Conservation (phyloP, 208 protist species). For the Phytomonas sp. region DNA sequence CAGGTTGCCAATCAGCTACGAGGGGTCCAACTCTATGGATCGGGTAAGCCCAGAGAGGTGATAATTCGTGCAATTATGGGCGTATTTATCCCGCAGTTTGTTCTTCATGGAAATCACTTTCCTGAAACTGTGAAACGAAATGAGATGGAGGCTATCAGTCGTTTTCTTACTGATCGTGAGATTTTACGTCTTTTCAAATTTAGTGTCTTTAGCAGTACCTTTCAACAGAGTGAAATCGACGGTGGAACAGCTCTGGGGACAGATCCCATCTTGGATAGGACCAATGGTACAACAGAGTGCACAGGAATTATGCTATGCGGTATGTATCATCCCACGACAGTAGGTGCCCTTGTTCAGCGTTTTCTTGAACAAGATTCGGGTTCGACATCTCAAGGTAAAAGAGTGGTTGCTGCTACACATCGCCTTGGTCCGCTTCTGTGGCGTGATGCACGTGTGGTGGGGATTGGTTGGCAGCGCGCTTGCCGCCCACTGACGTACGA, state of each 20-base stretch:
- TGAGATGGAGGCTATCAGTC: background rate
- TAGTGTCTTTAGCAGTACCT: background rate
- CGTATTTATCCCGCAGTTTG: conserved; percentile 31
- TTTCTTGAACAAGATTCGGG: conserved; percentile 1
- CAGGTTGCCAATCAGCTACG: conserved; percentile 61
- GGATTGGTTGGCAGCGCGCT: conserved; percentile 51
- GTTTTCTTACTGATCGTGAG: background rate
- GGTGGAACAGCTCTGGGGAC: background rate
- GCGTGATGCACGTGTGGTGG: conserved; percentile 40
- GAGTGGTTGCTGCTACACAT: conserved; percentile 20
- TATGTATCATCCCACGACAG: conserved; percentile 12
- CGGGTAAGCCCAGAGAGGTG: conserved; percentile 37
- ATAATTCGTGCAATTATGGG: conserved; percentile 63
- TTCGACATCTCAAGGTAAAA: conserved; percentile 12
- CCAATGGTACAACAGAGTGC: background rate
- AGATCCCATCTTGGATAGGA: background rate
- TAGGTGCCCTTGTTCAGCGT: conserved; percentile 11
- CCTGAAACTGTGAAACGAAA: background rate
- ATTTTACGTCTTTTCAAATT: background rate
- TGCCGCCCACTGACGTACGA: conserved; percentile 14
- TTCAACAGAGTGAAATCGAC: background rate
- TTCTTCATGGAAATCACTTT: conserved; percentile 9
- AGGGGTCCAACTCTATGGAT: conserved; percentile 57
- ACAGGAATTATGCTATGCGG: background rate
- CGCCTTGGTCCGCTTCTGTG: conserved; percentile 62